These are phyloP conservation scores for Martensiomyces pterosporus DNA, from an alignment of 192 early-diverging fungal genomes.

Conservation along the genomic window DNA sequence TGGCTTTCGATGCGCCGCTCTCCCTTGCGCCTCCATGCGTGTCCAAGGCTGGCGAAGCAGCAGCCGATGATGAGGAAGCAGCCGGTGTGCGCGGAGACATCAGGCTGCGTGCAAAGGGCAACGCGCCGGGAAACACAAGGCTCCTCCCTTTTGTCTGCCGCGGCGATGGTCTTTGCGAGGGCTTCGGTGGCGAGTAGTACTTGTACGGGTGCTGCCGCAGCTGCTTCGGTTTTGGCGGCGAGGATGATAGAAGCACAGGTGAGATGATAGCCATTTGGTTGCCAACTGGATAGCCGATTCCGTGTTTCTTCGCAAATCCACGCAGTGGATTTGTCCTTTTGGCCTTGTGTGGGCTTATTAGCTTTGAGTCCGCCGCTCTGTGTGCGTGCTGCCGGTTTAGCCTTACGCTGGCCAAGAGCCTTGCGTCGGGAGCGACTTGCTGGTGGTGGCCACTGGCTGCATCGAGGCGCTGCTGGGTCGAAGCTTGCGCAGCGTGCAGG, in stretches of 20 bases:
- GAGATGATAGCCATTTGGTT: conserved; percentile 36
- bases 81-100: too few species aligned
- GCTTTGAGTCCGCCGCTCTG: neutral
- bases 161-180: conserved; percentile 2
- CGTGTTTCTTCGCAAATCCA: conserved; percentile 47
- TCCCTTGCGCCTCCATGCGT: too few species aligned
- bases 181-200: conserved; percentile 49
- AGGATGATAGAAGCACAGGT: conserved; percentile 41
- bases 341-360: conserved; percentile 11
- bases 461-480: too few species aligned
- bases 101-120: too few species aligned
- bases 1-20: too few species aligned
- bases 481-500: too few species aligned
- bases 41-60: too few species aligned
- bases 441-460: too few species aligned
- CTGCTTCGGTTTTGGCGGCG: conserved; percentile 43
- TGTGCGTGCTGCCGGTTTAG: conserved; percentile 21
- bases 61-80: too few species aligned
- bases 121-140: conserved; percentile 19
- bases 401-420: conserved; percentile 18
- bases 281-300: conserved; percentile 36
- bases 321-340: conserved; percentile 25
- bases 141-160: conserved; percentile 22
- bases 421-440: conserved; percentile 10
- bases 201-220: conserved; percentile 43